Conservation (phyloP, 208 protist genomes). For the Leishmania turanica region DNA sequence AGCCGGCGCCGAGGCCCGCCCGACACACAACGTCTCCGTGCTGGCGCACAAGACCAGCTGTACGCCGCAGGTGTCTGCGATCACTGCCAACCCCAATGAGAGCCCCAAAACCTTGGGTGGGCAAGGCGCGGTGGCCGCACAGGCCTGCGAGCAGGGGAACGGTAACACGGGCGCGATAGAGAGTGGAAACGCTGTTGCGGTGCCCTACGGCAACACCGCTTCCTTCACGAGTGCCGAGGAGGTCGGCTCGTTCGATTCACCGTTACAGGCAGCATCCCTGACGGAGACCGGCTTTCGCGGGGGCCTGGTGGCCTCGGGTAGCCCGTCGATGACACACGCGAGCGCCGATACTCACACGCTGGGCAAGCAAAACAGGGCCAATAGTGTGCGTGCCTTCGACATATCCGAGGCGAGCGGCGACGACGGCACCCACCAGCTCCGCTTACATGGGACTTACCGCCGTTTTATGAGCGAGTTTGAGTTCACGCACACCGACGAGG, state of each 20-base stretch:
- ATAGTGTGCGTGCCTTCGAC: slow-evolving; percentile 4
- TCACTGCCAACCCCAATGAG: background rate
- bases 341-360: background rate
- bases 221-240: background rate
- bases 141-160: background rate
- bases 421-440: slow-evolving; percentile 1
- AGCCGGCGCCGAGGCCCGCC: background rate
- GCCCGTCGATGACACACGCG: background rate
- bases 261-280: background rate
- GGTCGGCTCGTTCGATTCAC: background rate
- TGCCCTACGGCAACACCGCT: background rate
- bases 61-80: too few relatives aligned
- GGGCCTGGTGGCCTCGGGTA: background rate
- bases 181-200: too few relatives aligned
- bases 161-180: background rate
- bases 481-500: slow-evolving; percentile 13
- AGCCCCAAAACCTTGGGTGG: background rate
- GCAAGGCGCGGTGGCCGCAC: background rate
- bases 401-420: slow-evolving; percentile 10
- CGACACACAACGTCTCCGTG: background rate
- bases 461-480: slow-evolving; percentile 31
- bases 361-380: background rate
- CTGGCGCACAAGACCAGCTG: background rate
- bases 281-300: background rate
- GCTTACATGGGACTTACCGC: slow-evolving; percentile 22